These are phyloP conservation scores for Dictyostelium capitatum DNA, from an alignment of 78 protist species.

Conservation along the genomic window DNA sequence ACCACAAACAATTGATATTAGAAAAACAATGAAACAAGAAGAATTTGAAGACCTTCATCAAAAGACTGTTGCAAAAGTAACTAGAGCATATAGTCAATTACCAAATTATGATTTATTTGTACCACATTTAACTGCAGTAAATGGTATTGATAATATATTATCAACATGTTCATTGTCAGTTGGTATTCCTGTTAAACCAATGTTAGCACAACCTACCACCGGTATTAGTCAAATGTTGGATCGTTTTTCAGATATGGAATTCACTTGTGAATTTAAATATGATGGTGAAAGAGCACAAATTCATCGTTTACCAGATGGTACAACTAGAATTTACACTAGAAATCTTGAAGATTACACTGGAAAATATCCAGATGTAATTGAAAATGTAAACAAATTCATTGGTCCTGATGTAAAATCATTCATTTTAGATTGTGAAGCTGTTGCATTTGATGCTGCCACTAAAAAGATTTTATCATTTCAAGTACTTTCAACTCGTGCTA, in stretches of 20 bases:
- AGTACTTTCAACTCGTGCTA: constrained; percentile 90
- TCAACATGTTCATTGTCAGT: constrained; percentile 69
- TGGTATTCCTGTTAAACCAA: constrained; percentile 97
- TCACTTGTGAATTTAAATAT: constrained; percentile 99
- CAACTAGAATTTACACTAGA: constrained; percentile 93
- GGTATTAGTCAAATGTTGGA: constrained; percentile 91
- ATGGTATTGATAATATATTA: constrained; percentile 53
- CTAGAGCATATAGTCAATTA: constrained; percentile 77
- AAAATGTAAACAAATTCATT: constrained; percentile 43
- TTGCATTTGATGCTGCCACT: constrained; percentile 90
- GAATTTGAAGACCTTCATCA: constrained; percentile 54
- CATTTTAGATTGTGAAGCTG: constrained; percentile 97
- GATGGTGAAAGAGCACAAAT: constrained; percentile 98
- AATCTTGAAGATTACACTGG: constrained; percentile 95
- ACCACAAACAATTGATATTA: not conserved
- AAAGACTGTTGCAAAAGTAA: not conserved
- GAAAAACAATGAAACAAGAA: constrained; percentile 40
- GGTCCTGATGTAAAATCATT: constrained; percentile 58
- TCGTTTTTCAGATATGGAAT: constrained; percentile 85
- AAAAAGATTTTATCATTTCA: constrained; percentile 96
- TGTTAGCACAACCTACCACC: constrained; percentile 98
- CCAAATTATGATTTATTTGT: constrained; percentile 91
- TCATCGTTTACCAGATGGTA: constrained; percentile 81
- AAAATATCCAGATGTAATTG: constrained; percentile 97
- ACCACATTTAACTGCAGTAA: constrained; percentile 67